A percentile compares a stretch with the other conserved stretches of the same genome.
Conservation (phyloP, 1,284 basidiomycete species). For the Ustilago hordei region DNA sequence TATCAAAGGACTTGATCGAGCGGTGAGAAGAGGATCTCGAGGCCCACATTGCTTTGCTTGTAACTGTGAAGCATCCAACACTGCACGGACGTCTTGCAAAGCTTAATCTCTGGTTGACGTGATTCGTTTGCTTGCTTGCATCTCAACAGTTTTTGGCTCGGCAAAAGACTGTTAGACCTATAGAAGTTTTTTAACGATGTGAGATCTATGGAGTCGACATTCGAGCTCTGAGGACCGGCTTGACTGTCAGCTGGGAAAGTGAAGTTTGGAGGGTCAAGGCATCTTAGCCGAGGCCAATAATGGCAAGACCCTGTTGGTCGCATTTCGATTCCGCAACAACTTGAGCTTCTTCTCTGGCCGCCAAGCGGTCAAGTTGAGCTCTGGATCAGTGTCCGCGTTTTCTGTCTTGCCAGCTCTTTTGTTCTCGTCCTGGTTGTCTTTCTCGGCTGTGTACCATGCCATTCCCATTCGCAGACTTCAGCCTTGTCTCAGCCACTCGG, state of each 20-base stretch:
- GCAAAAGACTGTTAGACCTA: not conserved
- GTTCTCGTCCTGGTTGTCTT: not conserved
- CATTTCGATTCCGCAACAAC: slow-evolving; percentile 10
- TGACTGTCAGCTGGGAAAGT: no score
- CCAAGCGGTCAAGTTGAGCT: slow-evolving; percentile 6
- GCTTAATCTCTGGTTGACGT: slow-evolving; percentile 21
- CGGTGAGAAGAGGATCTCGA: not conserved
- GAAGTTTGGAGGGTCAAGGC: not conserved
- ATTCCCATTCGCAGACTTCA: slow-evolving; percentile 6
- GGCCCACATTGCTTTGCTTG: not conserved
- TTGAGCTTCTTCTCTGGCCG: slow-evolving; percentile 2
- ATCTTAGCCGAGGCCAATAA: not conserved
- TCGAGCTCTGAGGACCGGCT: no score
- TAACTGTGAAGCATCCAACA: slow-evolving; percentile 12
- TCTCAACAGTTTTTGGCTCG: not conserved
- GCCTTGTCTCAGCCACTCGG: slow-evolving; percentile 14
- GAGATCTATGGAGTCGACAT: not conserved
- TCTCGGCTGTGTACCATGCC: slow-evolving; percentile 4
- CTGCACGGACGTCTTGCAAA: slow-evolving; percentile 20
- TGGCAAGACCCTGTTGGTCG: slow-evolving; percentile 4
- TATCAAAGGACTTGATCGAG: not conserved
- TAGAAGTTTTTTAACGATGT: not conserved
- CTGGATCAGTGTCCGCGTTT: not conserved
- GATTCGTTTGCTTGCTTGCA: slow-evolving; percentile 21
- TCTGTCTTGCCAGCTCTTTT: not conserved